phyloP scores from a whole-genome alignment of 805 yeast genomes.

The Yarrowia divulgata region DNA sequence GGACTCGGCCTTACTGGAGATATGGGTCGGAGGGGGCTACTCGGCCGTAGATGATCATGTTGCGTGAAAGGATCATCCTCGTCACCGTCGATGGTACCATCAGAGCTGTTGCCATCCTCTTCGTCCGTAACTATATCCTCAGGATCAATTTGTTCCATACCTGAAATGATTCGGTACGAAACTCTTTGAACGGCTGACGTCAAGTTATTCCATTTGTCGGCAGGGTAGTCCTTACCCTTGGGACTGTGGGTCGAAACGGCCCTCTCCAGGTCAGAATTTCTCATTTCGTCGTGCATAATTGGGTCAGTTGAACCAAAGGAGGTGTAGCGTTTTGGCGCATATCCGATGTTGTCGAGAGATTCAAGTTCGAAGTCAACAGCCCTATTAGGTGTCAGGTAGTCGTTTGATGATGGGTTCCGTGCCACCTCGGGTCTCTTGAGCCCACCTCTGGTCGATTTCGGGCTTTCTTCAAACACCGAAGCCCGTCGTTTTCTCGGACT shows the following conservation, averaged over 20 bases:
- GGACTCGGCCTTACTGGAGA: constrained; percentile 15
- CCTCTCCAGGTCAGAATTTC: constrained; percentile 21
- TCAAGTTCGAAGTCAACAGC: constrained; percentile 22
- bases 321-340: constrained; percentile 4
- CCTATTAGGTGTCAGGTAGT: constrained; percentile 22
- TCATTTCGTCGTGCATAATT: background rate
- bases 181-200: constrained; percentile 24
- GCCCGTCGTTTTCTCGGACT: constrained; percentile 6
- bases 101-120: background rate
- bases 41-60: constrained; percentile 4
- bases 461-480: constrained; percentile 10
- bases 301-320: constrained; percentile 20
- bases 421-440: constrained; percentile 5
- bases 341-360: constrained; percentile 1
- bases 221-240: background rate
- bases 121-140: constrained; percentile 18
- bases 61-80: constrained; percentile 17
- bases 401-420: constrained; percentile 11
- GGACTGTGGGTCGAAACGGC: background rate
- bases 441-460: constrained; percentile 4
- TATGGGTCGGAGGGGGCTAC: constrained; percentile 11
- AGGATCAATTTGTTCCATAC: constrained; percentile 12
- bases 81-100: constrained; percentile 2
- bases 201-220: constrained; percentile 17
- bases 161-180: constrained; percentile 22